Conservation (phyloP, 257 asterid genomes). For the Penstemon barbatus region DNA sequence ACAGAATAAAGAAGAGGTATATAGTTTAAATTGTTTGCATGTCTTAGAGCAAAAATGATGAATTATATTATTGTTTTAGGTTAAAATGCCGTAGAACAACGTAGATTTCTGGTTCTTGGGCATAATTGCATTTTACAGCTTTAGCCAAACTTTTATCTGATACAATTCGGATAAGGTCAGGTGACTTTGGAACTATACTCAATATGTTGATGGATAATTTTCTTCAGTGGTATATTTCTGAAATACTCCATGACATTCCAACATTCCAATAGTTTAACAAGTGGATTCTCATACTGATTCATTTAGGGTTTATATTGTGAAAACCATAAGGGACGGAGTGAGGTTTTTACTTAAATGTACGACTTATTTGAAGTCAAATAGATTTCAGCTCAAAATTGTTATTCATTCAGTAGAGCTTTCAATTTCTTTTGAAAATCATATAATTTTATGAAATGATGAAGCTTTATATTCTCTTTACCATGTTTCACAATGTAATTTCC, state of each 20-base stretch:
- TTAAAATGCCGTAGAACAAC: no score
- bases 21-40: conserved; percentile 23
- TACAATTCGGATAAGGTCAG: not conserved
- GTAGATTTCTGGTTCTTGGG: no score
- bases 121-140: not conserved
- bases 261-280: not conserved
- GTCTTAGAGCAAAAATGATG: not conserved
- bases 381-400: no score
- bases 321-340: not conserved
- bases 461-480: no score
- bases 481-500: no score
- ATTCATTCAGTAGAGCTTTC: no score
- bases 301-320: not conserved
- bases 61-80: no score
- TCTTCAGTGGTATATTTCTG: conserved; percentile 10
- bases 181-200: not conserved
- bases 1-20: conserved; percentile 71
- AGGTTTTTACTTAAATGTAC: no score
- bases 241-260: not conserved
- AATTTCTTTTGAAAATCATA: no score
- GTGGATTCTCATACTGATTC: not conserved
- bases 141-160: not conserved
- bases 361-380: no score
- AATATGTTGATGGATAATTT: not conserved
- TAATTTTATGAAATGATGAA: no score